Base-by-base conservation (phyloP, 805 yeast species). In the Zygotorulaspora danielsina region DNA sequence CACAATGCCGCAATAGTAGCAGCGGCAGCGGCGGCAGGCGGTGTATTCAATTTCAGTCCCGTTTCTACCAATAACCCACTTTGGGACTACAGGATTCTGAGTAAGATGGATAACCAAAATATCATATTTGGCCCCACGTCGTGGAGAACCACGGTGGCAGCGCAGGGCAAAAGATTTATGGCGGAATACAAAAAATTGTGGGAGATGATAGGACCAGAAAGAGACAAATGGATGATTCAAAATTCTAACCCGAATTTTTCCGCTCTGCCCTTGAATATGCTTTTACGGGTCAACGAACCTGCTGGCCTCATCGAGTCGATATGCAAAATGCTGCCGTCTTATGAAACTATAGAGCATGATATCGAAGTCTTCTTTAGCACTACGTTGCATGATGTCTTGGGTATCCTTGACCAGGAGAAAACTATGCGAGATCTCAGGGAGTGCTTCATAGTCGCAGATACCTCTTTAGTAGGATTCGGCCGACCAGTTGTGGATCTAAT, bases 101-200 rank as follows among this genome's bases (percentile, higher is more conserved):
- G 28, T 15, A 36, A 34, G 6, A 22, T 31, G 9, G 43, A 41
- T 13, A 50, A 44, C 1, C 41, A 37, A 19, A 39, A 32, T 7
- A 37, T 50, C 5, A 40, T 46, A 12, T 58, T 52, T 41, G 65
- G 65, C 1, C 54, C 61, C 8, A 58, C 65, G 1, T 52, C 63
- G 4, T 48, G 57, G 50, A 46, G 54, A 36, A 49, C 55, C 2
- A 34, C 48, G 20, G 35, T 56, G 22, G 38, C 46, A 1, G 36
- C 42, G 8, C 50, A 53, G 16, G 49, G 46, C 6, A 44, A 45
- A 15, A 40, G 47, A 13, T 50, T 49, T 24, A 43, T 46, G 20
- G 35, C 41, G 3, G 56, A 54, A 36, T 48, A 54, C 31, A 42
- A 37, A 11, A 50, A 46, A 16, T 19, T 51, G 2, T 54, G 61